A percentile compares a stretch with the other conserved stretches of the same genome.
Evolutionary conservation across 192 early-diverging fungal genomes (phyloP).

Genomic region (Coemansia sp.): DNA sequence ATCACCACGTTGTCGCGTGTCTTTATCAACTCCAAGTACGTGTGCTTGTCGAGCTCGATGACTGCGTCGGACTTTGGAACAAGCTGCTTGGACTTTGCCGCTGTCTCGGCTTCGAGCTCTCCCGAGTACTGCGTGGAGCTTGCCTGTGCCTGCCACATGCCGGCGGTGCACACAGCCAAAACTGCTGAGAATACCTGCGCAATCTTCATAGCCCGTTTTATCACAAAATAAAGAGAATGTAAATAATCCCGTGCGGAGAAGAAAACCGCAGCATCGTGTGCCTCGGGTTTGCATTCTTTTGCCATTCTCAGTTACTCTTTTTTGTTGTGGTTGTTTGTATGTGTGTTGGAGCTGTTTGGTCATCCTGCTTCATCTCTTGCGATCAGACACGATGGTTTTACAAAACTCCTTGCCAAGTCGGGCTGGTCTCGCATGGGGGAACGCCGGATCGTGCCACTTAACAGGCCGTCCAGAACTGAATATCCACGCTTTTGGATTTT

Average conservation of each 20-base stretch:
- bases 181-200: slow-evolving; percentile 8
- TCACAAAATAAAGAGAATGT: neutral
- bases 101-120: slow-evolving; percentile 25
- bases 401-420: slow-evolving; percentile 35
- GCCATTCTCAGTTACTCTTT: neutral
- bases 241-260: neutral
- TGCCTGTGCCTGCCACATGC: slow-evolving; percentile 8
- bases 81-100: slow-evolving; percentile 18
- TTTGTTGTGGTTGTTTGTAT: neutral
- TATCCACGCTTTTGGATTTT: slow-evolving; percentile 43
- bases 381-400: slow-evolving; percentile 55
- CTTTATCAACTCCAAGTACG: slow-evolving; percentile 29
- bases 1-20: slow-evolving; percentile 35
- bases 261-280: neutral
- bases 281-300: neutral
- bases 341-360: slow-evolving; percentile 27
- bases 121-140: slow-evolving; percentile 16
- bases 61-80: slow-evolving; percentile 44
- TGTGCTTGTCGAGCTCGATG: slow-evolving; percentile 33
- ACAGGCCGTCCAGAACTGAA: slow-evolving; percentile 31
- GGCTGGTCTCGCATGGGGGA: slow-evolving; percentile 54
- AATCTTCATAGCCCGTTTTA: slow-evolving; percentile 7
- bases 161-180: slow-evolving; percentile 14
- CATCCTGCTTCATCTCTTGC: slow-evolving; percentile 45
- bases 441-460: slow-evolving; percentile 35